Evolutionary conservation across 257 asterid species (phyloP).

Genomic region (Leptodermis oblonga): DNA sequence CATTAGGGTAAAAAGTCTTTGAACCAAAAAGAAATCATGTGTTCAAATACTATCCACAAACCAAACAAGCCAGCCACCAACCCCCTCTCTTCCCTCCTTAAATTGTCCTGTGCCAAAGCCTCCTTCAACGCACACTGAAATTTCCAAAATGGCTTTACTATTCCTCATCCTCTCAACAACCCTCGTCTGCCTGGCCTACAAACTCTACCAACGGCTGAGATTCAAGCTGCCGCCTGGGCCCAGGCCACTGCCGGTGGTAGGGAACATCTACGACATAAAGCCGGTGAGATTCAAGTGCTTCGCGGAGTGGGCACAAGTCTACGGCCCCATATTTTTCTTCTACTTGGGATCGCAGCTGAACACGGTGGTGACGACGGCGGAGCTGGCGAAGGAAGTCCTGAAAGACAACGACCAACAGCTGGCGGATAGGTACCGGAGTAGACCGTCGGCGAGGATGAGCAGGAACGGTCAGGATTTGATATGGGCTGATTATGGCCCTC

Average conservation of each 20-base stretch:
- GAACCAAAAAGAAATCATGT: too few relatives aligned
- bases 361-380: constrained; percentile 27
- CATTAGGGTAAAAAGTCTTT: too few relatives aligned
- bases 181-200: constrained; percentile 35
- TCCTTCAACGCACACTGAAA: neutral
- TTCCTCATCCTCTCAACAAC: constrained; percentile 19
- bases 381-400: constrained; percentile 30
- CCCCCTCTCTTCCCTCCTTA: neutral
- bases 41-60: neutral
- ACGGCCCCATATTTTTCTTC: constrained; percentile 33
- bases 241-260: constrained; percentile 30
- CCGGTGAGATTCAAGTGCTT: constrained; percentile 27
- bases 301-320: constrained; percentile 28
- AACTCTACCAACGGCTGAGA: constrained; percentile 37
- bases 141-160: constrained; percentile 29
- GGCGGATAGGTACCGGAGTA: constrained; percentile 32
- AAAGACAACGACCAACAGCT: constrained; percentile 37
- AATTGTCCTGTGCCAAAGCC: neutral
- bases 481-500: constrained; percentile 93
- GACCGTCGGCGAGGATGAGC: constrained; percentile 41
- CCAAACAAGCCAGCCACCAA: neutral
- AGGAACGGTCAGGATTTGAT: constrained; percentile 72
- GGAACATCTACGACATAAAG: constrained; percentile 25
- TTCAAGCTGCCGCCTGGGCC: constrained; percentile 38
- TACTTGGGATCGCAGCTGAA: constrained; percentile 33